Conservation (phyloP, 768 basidiomycete species). For the Leccinum truebloodii region DNA sequence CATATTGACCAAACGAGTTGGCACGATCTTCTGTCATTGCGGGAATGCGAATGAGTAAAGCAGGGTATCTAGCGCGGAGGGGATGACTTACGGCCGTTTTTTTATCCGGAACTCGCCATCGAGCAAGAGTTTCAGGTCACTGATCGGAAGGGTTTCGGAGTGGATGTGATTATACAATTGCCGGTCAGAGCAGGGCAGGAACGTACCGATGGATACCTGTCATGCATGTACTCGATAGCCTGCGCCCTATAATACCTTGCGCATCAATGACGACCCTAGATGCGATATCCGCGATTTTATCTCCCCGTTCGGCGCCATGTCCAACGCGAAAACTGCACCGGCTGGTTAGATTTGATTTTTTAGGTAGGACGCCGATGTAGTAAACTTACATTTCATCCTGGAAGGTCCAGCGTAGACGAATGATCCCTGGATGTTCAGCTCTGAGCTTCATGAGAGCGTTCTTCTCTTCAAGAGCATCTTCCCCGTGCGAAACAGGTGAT, state of each 20-base stretch:
- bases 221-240: constrained; percentile 88
- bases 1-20: constrained; percentile 84
- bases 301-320: constrained; percentile 76
- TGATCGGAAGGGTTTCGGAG: constrained; percentile 21
- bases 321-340: constrained; percentile 70
- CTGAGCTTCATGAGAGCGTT: constrained; percentile 68
- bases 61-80: background rate
- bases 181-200: background rate
- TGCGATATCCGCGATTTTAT: constrained; percentile 70
- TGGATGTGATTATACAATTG: constrained; percentile 15
- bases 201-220: constrained; percentile 76
- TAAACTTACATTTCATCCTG: constrained; percentile 78
- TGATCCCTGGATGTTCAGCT: constrained; percentile 78
- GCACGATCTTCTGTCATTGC: constrained; percentile 47
- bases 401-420: constrained; percentile 81
- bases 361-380: background rate
- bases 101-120: constrained; percentile 81
- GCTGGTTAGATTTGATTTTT: constrained; percentile 10
- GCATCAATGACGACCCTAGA: constrained; percentile 84
- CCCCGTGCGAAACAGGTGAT: constrained; percentile 74
- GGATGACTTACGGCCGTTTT: constrained; percentile 48
- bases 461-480: constrained; percentile 78
- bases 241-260: constrained; percentile 88
- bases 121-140: constrained; percentile 81
- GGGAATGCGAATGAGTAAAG: constrained; percentile 13